Evolutionary conservation across 768 basidiomycete species (phyloP).

Genomic region (Coprinopsis marcescibilis): DNA sequence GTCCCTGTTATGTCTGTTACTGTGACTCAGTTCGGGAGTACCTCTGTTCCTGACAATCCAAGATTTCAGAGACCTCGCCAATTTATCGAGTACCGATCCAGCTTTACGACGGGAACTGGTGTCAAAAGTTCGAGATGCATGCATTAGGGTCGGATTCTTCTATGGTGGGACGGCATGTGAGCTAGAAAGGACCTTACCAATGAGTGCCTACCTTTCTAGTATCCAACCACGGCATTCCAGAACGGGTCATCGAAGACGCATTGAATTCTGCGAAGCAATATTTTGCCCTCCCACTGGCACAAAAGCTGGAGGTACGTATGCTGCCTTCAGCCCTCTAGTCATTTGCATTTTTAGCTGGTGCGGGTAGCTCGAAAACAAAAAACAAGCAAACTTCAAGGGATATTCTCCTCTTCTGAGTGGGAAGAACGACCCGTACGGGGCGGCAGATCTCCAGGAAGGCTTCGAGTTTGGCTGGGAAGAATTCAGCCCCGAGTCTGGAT

Average conservation of each 20-base stretch:
- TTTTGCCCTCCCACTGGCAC: constrained; percentile 57
- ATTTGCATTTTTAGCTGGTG: not conserved
- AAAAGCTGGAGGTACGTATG: constrained; percentile 57
- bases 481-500: too few relatives aligned
- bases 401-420: constrained; percentile 65
- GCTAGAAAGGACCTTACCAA: not conserved
- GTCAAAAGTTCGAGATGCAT: constrained; percentile 61
- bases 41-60: not conserved
- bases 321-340: not conserved
- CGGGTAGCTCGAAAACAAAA: constrained; percentile 59
- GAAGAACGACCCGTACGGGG: constrained; percentile 68
- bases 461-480: constrained; percentile 80
- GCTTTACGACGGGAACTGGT: constrained; percentile 41
- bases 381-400: constrained; percentile 68
- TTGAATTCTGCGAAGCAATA: constrained; percentile 51
- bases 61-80: constrained; percentile 24
- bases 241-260: constrained; percentile 37
- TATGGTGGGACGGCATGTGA: constrained; percentile 44
- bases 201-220: constrained; percentile 34
- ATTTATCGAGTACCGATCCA: constrained; percentile 37
- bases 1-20: constrained; percentile 34
- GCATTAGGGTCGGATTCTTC: constrained; percentile 80
- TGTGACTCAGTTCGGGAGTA: not conserved
- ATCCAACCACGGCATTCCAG: constrained; percentile 69
- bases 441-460: constrained; percentile 89